A percentile compares a stretch with the other conserved stretches of the same genome.
Evolutionary conservation across 2,329 filamentous ascomycete genomes (phyloP).

Genomic region (Calonectria pteridis): DNA sequence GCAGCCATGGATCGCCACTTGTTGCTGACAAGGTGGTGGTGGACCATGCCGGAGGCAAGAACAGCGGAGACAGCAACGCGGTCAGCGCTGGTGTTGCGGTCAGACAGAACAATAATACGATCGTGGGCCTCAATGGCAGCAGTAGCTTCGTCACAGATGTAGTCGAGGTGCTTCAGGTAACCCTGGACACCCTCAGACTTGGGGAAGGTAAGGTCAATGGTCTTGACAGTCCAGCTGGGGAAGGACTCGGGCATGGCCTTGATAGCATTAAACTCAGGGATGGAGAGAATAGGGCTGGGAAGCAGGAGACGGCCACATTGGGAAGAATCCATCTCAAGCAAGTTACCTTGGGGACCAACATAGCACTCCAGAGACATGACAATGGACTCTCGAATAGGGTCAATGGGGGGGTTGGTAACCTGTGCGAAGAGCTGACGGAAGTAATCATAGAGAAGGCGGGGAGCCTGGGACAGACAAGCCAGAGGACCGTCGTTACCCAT

Average conservation of each 20-base stretch:
- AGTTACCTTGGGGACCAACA: slow-evolving; percentile 93
- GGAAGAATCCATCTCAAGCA: slow-evolving; percentile 91
- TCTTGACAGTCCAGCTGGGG: slow-evolving; percentile 87
- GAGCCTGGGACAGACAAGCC: slow-evolving; percentile 90
- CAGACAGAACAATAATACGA: slow-evolving; percentile 89
- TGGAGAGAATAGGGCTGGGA: slow-evolving; percentile 88
- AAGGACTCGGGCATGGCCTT: slow-evolving; percentile 81
- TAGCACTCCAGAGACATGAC: slow-evolving; percentile 99
- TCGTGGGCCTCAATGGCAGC: slow-evolving; percentile 86
- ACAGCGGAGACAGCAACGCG: slow-evolving; percentile 89
- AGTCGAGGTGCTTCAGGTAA: slow-evolving; percentile 88
- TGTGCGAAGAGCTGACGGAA: slow-evolving; percentile 98
- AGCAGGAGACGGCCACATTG: slow-evolving; percentile 90
- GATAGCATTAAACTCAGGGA: slow-evolving; percentile 90
- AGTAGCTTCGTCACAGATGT: slow-evolving; percentile 87
- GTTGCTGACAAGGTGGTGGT: slow-evolving; percentile 95
- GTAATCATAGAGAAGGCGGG: slow-evolving; percentile 92
- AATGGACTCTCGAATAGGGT: slow-evolving; percentile 95
- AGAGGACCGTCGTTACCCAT: slow-evolving; percentile 98
- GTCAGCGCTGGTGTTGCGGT: slow-evolving; percentile 85
- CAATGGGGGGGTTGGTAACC: slow-evolving; percentile 97
- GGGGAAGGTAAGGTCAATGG: slow-evolving; percentile 93
- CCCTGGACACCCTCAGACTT: slow-evolving; percentile 86
- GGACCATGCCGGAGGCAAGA: slow-evolving; percentile 91
- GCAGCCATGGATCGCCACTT: slow-evolving; percentile 94